Evolutionary conservation across 352 stramenopile species (phyloP), one percentile per base, ranked within the genome.

Genomic region (Phytophthora megakarya): DNA sequence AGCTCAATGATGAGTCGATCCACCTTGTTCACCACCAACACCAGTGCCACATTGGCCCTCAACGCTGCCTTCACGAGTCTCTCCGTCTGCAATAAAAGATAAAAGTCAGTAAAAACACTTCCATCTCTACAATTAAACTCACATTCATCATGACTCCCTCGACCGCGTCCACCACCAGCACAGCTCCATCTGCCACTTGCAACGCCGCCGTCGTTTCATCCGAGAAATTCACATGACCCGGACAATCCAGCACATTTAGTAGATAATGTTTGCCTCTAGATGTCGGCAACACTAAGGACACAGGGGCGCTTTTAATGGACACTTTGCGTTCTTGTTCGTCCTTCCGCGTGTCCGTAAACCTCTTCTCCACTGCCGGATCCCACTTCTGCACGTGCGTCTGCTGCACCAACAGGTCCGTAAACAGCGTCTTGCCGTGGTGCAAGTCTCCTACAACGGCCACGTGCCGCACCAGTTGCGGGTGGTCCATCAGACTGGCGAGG

Each of bases 1-100:
- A 99, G 84, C 72, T 99, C 98, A 22, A 99, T 89, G 66, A 99
- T 98, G 15, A 99, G 75, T 0, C 98, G 95, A 76, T 99, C 98
- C 38, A 99, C 86, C 75, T 99, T 99, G 75, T 98, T 99, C 37
- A 99, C 67, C 28, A 95, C 84, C 18, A 99, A 78, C 11, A 92
- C 75, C 2, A 99, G 72, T 15, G 89, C 73, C 19, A 99, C 67
- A 25, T 95, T 89, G 32, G 98, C 88, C 15, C 80, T 66, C 40
- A 99, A 75, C 22, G 95, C 91, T 38, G 98, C 93, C 64, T 95
- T 89, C 35, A 99, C 82, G 18, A 98, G 42, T 35, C 97, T 82
- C 73, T 99, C 96, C 2, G 97, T 99, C 78, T 98, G 64, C 23
- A 55, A 55, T 38, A 49, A 25, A 42, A 52, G 32, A 55, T 2